phyloP scores from a whole-genome alignment of 768 basidiomycete species.

The Suillus occidentalis region DNA sequence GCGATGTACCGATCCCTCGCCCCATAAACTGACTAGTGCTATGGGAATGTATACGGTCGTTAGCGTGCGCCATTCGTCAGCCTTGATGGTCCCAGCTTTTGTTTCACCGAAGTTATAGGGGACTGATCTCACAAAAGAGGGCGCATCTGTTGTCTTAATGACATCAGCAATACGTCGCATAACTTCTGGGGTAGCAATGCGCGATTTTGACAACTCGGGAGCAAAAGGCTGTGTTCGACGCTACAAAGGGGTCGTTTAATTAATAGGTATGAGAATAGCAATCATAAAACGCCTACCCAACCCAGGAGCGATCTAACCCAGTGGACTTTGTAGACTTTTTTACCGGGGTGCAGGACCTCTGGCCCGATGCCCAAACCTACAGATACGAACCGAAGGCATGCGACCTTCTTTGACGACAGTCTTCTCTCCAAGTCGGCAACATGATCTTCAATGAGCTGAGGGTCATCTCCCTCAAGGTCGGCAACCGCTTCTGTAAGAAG shows the following conservation, averaged over 20 bases:
- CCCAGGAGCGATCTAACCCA: constrained; percentile 9
- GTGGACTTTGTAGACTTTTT: too few relatives aligned
- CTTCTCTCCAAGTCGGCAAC: background rate
- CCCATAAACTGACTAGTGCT: too few relatives aligned
- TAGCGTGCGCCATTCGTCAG: too few relatives aligned
- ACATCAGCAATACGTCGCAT: background rate
- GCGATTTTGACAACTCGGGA: background rate
- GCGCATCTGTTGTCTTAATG: constrained; percentile 2
- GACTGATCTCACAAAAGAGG: too few relatives aligned
- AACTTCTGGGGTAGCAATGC: background rate
- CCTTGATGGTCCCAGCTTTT: too few relatives aligned
- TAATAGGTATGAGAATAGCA: too few relatives aligned
- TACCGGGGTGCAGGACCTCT: background rate
- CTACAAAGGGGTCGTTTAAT: background rate
- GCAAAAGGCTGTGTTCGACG: constrained; percentile 1
- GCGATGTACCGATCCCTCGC: too few relatives aligned
- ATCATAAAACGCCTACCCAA: constrained; percentile 10
- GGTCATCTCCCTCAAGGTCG: too few relatives aligned
- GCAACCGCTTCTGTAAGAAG: too few relatives aligned
- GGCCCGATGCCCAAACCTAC: background rate
- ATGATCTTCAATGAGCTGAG: background rate
- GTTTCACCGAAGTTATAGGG: too few relatives aligned
- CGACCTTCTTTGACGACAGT: constrained; percentile 6
- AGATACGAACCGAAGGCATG: background rate
- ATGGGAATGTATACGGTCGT: too few relatives aligned